Percentiles rank a stretch among this genome's conserved stretches.
phyloP scores from a whole-genome alignment of 2,329 filamentous ascomycete genomes.

The Ascochyta viciae-villosae region DNA sequence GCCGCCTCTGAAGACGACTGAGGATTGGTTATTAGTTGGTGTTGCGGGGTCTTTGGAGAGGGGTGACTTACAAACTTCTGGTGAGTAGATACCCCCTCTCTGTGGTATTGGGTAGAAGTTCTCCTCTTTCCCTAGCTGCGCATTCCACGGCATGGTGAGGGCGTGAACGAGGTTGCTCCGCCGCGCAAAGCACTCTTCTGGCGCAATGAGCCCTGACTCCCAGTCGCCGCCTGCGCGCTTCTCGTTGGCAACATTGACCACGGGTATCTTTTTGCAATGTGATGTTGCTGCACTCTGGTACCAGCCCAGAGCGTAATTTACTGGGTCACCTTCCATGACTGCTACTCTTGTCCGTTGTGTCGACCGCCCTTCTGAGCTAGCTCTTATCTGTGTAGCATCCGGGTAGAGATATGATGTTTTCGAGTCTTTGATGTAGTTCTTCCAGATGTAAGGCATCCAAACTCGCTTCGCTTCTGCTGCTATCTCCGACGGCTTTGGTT shows the following conservation, averaged over 20 bases:
- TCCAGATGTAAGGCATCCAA: conserved; percentile 70
- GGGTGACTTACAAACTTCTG: conserved; percentile 64
- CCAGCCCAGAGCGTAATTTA: conserved; percentile 66
- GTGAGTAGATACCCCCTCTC: conserved; percentile 73
- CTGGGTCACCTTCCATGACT: conserved; percentile 55
- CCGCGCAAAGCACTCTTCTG: conserved; percentile 76
- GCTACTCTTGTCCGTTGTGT: conserved; percentile 52
- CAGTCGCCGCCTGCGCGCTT: conserved; percentile 80
- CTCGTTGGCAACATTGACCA: conserved; percentile 78
- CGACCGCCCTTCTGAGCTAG: conserved; percentile 57
- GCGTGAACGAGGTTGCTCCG: conserved; percentile 76
- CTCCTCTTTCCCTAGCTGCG: conserved; percentile 41
- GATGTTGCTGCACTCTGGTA: conserved; percentile 46
- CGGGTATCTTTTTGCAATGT: conserved; percentile 59
- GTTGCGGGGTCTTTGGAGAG: not conserved
- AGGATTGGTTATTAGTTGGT: not conserved
- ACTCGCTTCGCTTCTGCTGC: conserved; percentile 75
- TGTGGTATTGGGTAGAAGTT: conserved; percentile 75
- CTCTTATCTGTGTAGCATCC: conserved; percentile 47
- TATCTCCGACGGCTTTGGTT: conserved; percentile 71
- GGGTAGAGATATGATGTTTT: conserved; percentile 66
- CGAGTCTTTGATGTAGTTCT: conserved; percentile 62
- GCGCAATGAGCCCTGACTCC: conserved; percentile 70
- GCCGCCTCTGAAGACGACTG: conserved; percentile 73
- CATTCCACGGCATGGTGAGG: conserved; percentile 65